phyloP scores from a whole-genome alignment of 352 stramenopile genomes.

The Globisporangium apiculatum region DNA sequence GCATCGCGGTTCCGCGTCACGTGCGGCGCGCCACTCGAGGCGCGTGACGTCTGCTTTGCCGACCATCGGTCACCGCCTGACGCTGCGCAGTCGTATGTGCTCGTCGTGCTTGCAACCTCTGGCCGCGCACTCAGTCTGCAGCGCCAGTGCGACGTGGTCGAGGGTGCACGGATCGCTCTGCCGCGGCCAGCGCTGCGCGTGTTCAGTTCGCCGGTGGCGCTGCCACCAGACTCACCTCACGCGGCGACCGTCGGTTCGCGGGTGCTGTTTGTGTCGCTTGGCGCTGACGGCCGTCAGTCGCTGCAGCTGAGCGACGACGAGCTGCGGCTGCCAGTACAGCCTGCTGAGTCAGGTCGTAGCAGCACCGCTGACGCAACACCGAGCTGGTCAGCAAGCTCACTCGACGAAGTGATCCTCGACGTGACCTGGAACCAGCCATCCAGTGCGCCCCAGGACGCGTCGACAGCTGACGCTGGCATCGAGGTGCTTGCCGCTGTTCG shows the following conservation, averaged over 20 bases:
- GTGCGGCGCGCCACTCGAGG: slow-evolving; percentile 36
- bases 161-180: slow-evolving; percentile 28
- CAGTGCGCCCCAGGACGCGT: slow-evolving; percentile 7
- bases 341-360: no score
- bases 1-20: slow-evolving; percentile 10
- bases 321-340: slow-evolving; percentile 20
- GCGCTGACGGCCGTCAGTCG: slow-evolving; percentile 10
- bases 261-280: slow-evolving; percentile 32
- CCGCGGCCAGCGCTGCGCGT: slow-evolving; percentile 34
- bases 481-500: slow-evolving; percentile 31
- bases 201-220: slow-evolving; percentile 42
- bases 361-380: not conserved
- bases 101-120: slow-evolving; percentile 44
- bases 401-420: slow-evolving; percentile 37
- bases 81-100: slow-evolving; percentile 14
- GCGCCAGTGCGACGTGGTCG: slow-evolving; percentile 26
- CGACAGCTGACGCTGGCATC: not conserved
- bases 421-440: slow-evolving; percentile 41
- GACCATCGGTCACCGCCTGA: slow-evolving; percentile 1
- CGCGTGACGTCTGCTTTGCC: slow-evolving; percentile 49
- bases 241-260: slow-evolving; percentile 23
- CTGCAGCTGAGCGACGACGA: slow-evolving; percentile 48
- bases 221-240: slow-evolving; percentile 25
- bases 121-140: slow-evolving; percentile 50
- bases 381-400: slow-evolving; percentile 23